phyloP scores from a whole-genome alignment of 208 protist species.

The Crithidia expoeki region DNA sequence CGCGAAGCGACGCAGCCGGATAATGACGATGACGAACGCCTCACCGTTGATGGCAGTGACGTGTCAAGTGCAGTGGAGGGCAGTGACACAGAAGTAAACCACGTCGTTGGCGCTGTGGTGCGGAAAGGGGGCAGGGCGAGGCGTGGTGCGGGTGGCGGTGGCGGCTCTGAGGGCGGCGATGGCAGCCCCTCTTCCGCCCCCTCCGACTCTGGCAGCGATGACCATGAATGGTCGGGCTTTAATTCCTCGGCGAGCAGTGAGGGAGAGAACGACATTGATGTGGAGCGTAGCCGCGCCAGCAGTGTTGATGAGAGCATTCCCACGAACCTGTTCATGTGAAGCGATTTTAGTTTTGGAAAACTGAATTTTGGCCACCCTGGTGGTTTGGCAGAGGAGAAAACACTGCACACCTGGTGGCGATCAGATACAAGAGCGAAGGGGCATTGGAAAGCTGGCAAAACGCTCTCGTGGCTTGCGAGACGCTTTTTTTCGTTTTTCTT shows the following conservation, averaged over 20 bases:
- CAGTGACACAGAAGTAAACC: slow-evolving; percentile 23
- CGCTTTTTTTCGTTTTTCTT: no score
- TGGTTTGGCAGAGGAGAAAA: no score
- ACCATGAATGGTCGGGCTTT: slow-evolving; percentile 28
- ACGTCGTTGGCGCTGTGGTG: not conserved
- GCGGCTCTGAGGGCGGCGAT: slow-evolving; percentile 40
- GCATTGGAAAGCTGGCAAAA: no score
- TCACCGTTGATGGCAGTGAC: slow-evolving; percentile 12
- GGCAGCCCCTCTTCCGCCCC: slow-evolving; percentile 17
- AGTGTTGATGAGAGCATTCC: slow-evolving; percentile 36
- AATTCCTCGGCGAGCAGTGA: slow-evolving; percentile 20
- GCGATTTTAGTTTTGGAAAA: not conserved
- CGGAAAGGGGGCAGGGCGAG: not conserved
- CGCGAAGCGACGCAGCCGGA: slow-evolving; percentile 10
- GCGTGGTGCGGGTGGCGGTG: not conserved
- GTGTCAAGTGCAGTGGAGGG: slow-evolving; percentile 16
- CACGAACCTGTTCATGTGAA: slow-evolving; percentile 29
- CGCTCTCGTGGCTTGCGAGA: no score
- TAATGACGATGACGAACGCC: slow-evolving; percentile 21
- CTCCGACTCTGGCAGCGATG: slow-evolving; percentile 32
- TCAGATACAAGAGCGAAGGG: no score
- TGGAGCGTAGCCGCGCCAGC: slow-evolving; percentile 28
- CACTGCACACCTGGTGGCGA: no score
- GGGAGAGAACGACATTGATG: slow-evolving; percentile 14
- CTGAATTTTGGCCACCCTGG: no score